Percentiles rank a stretch among this genome's conserved stretches.
Conservation (phyloP, 352 stramenopile genomes). For the Phytophthora constricta region DNA sequence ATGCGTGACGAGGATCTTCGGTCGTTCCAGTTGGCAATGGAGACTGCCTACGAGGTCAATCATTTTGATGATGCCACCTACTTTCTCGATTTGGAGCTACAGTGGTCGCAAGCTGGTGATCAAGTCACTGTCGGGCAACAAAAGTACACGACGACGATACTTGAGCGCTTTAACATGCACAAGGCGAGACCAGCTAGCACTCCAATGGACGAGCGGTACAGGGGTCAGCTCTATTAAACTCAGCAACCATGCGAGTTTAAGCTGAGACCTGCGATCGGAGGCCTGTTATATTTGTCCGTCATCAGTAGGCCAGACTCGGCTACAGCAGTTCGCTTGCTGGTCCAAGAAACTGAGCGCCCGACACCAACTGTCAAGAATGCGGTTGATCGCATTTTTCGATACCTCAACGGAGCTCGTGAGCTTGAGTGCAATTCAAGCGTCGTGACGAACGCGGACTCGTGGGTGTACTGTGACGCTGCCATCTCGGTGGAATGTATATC, state of each 20-base stretch:
- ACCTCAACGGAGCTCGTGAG: neutral
- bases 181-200: neutral
- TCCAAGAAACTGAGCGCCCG: slow-evolving; percentile 8
- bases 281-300: slow-evolving; percentile 3
- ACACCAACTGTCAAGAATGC: neutral
- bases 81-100: slow-evolving; percentile 3
- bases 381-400: neutral
- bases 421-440: neutral
- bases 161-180: neutral
- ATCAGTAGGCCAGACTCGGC: slow-evolving; percentile 3
- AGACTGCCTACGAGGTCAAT: neutral
- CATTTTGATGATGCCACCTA: neutral
- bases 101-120: neutral
- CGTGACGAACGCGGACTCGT: neutral
- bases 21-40: neutral
- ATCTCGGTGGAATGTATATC: neutral
- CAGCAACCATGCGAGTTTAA: neutral
- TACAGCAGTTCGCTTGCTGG: neutral
- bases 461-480: slow-evolving; percentile 14
- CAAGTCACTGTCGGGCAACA: neutral
- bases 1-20: neutral
- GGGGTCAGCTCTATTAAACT: neutral
- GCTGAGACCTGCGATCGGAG: neutral
- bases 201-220: slow-evolving; percentile 2
- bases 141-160: neutral